Base-by-base conservation (phyloP, 2,329 filamentous ascomycete genomes). In the Neopestalotiopsis sp. region DNA sequence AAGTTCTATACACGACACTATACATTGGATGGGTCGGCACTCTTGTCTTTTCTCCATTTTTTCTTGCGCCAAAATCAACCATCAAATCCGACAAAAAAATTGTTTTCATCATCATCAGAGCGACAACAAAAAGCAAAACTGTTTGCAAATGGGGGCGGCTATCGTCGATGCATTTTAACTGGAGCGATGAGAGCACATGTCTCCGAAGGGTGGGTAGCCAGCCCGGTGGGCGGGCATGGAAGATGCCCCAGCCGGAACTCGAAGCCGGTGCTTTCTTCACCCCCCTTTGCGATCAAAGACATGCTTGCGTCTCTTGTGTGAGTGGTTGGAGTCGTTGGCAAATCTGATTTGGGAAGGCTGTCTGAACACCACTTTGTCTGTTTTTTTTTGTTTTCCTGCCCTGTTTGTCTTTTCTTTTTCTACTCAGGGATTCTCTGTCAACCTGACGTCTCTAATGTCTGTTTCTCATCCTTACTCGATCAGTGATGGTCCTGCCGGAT, bases 321-420 rank as follows among this genome's bases (percentile, higher is more conserved):
- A 34, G 59, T 34, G 59, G 32, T 20, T 20, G n/a, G 24, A 38
- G 20, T 53, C 38, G 40, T 30, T 40, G 57, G 42, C 57, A n/a
- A 53, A 20, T 53, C 20, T 59, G 20, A 9, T 40, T 59, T 20
- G 65, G 65, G 24, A 45, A 67, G 65, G 65, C 65, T 67, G 65
- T 67, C 65, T 67, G 65, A 67, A 67, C 65, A 59, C 24, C 9
- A 6, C 38, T 71, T 72, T 69, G 69, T 68, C 66, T 56, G 68
- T 66, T 58, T 73, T 32, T n/a, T 69, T 68, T 63, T 59, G 71
- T 66, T 69, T 71, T 12, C 67, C 66, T 64, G 68, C 58, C 49
- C 68, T 38, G 34, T 10, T 7, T 10, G 34, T 71, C 61, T 67
- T 65, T 65, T 49, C 20, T 68, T 70, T 70, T 71, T 59, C 28